A percentile compares a stretch with the other conserved stretches of the same genome.
These are phyloP conservation scores for Magnusiomyces paraingens DNA, from an alignment of 1,139 yeast species.

Conservation along the genomic window DNA sequence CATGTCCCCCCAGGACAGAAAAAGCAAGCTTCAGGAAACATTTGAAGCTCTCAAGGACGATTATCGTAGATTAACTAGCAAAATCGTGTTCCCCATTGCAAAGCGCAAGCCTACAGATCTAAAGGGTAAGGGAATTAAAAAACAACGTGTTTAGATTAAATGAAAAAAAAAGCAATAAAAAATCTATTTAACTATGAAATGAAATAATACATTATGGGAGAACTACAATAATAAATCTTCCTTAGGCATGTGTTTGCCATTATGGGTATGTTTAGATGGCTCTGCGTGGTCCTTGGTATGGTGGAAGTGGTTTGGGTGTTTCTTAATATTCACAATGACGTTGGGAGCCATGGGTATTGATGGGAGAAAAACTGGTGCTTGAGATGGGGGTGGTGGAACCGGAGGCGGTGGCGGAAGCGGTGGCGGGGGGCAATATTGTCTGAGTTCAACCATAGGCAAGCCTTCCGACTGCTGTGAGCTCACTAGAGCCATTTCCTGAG, in stretches of 20 bases:
- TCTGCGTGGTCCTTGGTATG: too few relatives aligned
- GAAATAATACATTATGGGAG: too few relatives aligned
- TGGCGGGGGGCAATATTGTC: too few relatives aligned
- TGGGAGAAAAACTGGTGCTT: neutral
- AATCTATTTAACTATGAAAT: neutral
- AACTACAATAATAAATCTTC: too few relatives aligned
- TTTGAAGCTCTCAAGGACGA: conserved; percentile 63
- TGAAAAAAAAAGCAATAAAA: neutral
- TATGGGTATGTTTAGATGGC: too few relatives aligned
- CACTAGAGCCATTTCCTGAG: conserved; percentile 1
- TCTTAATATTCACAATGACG: neutral
- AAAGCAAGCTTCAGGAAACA: conserved; percentile 70
- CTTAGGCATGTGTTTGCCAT: too few relatives aligned
- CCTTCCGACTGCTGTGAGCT: too few relatives aligned
- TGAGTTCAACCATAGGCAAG: too few relatives aligned
- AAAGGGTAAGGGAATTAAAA: neutral
- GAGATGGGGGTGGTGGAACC: neutral
- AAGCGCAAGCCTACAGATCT: neutral
- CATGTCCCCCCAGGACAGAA: conserved; percentile 53
- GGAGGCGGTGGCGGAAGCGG: neutral
- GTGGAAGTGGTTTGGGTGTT: neutral
- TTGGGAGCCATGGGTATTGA: neutral
- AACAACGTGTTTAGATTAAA: neutral
- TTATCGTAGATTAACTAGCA: conserved; percentile 51
- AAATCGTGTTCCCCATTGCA: conserved; percentile 54